Evolutionary conservation across 139 green algal genomes (phyloP).

Genomic region (Volvox africanus): DNA sequence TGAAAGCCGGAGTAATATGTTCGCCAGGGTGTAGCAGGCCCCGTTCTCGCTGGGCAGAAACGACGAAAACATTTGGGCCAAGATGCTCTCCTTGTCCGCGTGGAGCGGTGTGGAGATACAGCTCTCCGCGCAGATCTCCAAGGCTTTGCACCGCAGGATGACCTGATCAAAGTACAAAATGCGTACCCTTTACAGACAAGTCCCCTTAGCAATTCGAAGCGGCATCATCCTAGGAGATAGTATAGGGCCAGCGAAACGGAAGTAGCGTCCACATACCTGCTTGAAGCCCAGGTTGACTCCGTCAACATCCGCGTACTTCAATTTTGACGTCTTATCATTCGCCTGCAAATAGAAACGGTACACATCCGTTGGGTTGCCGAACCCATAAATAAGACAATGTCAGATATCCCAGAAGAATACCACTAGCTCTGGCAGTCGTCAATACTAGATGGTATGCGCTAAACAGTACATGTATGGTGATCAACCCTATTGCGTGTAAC

Average conservation of each 20-base stretch:
- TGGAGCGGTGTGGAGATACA: conserved; percentile 41
- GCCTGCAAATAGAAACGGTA: conserved; percentile 26
- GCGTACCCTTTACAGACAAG: not conserved
- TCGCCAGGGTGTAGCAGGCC: conserved; percentile 30
- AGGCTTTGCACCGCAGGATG: conserved; percentile 56
- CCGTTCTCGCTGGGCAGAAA: conserved; percentile 42
- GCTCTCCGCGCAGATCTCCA: conserved; percentile 66
- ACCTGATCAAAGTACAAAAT: conserved; percentile 48
- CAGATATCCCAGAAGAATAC: no score
- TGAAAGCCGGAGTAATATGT: conserved; percentile 36
- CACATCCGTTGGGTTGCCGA: not conserved
- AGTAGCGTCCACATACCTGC: conserved; percentile 45
- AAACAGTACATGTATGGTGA: no score
- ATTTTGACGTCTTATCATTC: conserved; percentile 45
- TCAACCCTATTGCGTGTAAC: no score
- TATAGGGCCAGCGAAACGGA: not conserved
- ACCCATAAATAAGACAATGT: no score
- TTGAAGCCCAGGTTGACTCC: conserved; percentile 53
- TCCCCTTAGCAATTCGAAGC: not conserved
- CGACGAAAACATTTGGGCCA: conserved; percentile 46
- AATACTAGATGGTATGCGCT: no score
- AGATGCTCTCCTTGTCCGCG: conserved; percentile 29
- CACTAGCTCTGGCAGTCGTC: no score
- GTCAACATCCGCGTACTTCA: conserved; percentile 54
- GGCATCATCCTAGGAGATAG: not conserved